Conservation (phyloP, 176 grass and related monocot species). For the Tuctoria greenei region DNA sequence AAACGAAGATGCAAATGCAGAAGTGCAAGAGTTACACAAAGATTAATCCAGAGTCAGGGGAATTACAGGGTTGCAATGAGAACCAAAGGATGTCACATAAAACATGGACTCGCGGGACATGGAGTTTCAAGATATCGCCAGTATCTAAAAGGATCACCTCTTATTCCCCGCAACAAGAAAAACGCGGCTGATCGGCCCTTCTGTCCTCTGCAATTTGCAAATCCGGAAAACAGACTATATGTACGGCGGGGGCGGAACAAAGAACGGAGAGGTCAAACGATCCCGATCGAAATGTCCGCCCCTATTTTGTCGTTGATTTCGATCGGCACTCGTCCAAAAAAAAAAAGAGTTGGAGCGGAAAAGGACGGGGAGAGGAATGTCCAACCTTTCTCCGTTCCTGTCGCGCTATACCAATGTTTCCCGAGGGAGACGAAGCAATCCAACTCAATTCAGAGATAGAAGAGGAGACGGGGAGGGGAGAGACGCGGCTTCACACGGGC, state of each 20-base stretch:
- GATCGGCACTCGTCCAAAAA: background rate
- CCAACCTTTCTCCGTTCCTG: slow-evolving; percentile 29
- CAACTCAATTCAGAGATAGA: background rate
- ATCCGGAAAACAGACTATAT: background rate
- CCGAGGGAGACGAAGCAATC: background rate
- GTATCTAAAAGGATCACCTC: background rate
- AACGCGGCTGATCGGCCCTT: background rate
- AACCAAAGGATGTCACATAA: no score
- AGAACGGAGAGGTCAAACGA: background rate
- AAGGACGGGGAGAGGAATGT: slow-evolving; percentile 1
- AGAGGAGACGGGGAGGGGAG: accelerated
- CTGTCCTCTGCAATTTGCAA: background rate
- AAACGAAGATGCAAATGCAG: background rate
- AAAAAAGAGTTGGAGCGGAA: background rate
- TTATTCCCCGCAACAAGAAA: background rate
- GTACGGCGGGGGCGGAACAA: background rate
- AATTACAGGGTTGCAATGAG: background rate
- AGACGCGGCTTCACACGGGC: background rate
- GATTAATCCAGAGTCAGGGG: background rate
- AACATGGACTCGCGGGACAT: background rate
- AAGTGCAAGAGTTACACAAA: background rate
- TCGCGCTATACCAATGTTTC: background rate
- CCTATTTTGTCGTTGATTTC: background rate
- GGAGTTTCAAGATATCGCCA: background rate
- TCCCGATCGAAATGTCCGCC: background rate